These are phyloP conservation scores for Phaffomyces opuntiae DNA, from an alignment of 805 yeast genomes.

Conservation along the genomic window DNA sequence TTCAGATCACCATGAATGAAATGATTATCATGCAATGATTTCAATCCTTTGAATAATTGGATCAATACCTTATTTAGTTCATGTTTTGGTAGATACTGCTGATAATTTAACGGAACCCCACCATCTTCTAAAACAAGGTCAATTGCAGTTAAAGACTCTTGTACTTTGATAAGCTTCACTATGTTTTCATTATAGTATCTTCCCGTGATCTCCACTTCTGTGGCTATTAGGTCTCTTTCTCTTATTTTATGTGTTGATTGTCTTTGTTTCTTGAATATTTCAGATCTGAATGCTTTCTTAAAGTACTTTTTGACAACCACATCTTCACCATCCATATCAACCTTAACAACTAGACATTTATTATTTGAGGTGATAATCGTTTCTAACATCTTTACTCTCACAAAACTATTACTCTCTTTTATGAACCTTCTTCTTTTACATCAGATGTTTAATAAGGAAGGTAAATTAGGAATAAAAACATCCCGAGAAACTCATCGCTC, in stretches of 20 bases:
- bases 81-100: conserved; percentile 43
- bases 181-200: background rate
- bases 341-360: background rate
- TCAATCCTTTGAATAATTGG: conserved; percentile 49
- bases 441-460: background rate
- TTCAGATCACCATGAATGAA: conserved; percentile 60
- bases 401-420: background rate
- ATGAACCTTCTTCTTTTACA: too few species aligned
- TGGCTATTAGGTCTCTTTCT: conserved; percentile 25
- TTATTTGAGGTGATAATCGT: background rate
- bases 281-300: conserved; percentile 5
- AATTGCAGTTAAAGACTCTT: conserved; percentile 1
- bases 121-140: conserved; percentile 5
- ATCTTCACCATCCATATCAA: background rate
- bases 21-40: conserved; percentile 48
- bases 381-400: background rate
- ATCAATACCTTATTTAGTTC: conserved; percentile 23
- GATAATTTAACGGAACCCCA: conserved; percentile 24
- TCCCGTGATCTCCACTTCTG: conserved; percentile 1
- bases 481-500: too few species aligned
- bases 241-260: background rate
- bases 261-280: conserved; percentile 1
- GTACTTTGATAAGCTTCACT: background rate
- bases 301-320: conserved; percentile 2
- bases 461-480: background rate